Base-by-base conservation (phyloP, 2,329 filamentous ascomycete species). In the Aspergillus sp. region DNA sequence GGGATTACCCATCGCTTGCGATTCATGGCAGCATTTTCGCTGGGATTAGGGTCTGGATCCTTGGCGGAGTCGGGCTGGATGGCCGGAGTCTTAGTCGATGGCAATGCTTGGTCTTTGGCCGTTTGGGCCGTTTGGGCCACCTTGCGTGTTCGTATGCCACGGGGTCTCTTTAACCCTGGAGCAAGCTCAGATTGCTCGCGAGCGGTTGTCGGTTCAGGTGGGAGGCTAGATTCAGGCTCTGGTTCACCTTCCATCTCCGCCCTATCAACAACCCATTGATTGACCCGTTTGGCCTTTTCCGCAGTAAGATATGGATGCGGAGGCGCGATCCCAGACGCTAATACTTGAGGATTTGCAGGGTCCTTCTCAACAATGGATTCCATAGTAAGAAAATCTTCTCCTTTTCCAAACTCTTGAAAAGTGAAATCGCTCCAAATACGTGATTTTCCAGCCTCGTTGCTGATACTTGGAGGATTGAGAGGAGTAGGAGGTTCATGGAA, bases 351-450 rank as follows among this genome's bases (percentile, higher is more conserved):
- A 10, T 44, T 40, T 27, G 43, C 30, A 7, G 41, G 30, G 12
- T 41, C 46, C n/a, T 40, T 54, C 32, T 56, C 51, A 3, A 39
- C 38, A n/a, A 41, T 39, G 4, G 47, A 38, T 3, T 46, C 49
- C 33, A 56, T 30, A 3, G 45, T 44, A 26, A 48, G 37, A 27
- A 53, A 53, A 19, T 57, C 55, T 6, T 50, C 51, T 6, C 49
- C 49, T 27, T 59, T 53, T 7, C 65, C 65, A n/a, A 67, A 48
- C 39, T 58, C 56, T 26, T 51, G 45, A 40, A 63, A 67, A 7
- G 49, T 52, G 40, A 57, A 61, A 40, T 57, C 49, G 26, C 49
- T 49, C 65, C 65, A 68, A 11, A 65, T 45, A 7, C 51, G 57
- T 5, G 64, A 62, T 8, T 43, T 43, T 10, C 52, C 57, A 26